Percentiles rank a stretch among this genome's conserved stretches.
Conservation (phyloP, 1,284 basidiomycete species). For the Wolfiporia cocos region DNA sequence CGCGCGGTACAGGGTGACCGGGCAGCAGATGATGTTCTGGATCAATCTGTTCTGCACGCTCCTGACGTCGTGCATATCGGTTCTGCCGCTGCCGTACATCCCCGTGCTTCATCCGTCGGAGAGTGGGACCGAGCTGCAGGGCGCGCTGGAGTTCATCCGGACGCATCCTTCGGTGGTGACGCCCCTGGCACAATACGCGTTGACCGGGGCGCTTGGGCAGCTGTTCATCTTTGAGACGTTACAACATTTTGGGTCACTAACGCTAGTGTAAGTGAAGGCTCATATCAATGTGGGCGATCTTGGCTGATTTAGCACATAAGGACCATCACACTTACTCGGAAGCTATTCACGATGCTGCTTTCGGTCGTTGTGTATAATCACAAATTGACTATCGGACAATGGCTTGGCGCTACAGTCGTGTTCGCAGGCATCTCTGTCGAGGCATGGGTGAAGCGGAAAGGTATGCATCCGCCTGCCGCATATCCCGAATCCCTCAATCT, state of each 20-base stretch:
- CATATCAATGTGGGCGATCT: no score
- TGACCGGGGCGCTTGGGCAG: conserved; percentile 92
- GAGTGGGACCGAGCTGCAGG: conserved; percentile 58
- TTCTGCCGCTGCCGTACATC: conserved; percentile 69
- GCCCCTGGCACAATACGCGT: conserved; percentile 82
- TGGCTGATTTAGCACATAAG: no score
- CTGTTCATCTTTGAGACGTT: conserved; percentile 98
- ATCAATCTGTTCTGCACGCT: conserved; percentile 84
- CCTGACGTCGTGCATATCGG: conserved; percentile 58
- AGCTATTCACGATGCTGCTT: conserved; percentile 97
- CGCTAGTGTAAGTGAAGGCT: conserved; percentile 77
- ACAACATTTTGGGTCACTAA: conserved; percentile 92
- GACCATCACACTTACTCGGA: conserved; percentile 94
- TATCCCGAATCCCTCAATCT: neutral
- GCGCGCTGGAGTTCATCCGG: conserved; percentile 71
- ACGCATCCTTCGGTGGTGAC: conserved; percentile 74
- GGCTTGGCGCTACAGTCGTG: conserved; percentile 83
- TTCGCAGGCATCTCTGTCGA: conserved; percentile 94
- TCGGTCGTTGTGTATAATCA: conserved; percentile 94
- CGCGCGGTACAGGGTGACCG: conserved; percentile 67
- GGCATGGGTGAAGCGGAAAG: conserved; percentile 82
- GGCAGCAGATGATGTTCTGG: conserved; percentile 99
- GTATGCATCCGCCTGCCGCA: conserved; percentile 31
- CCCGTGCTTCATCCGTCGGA: conserved; percentile 66
- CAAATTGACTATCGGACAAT: conserved; percentile 79